Evolutionary conservation across 176 grass and related monocot genomes (phyloP).

Genomic region (maize (Zea mays)): Zm-B73-REFERENCE-NAM-5.0 NC_050101.1:143893501-143894000

Average conservation of each 20-base stretch:
- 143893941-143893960: not conserved
- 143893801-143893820: not conserved
- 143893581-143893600: constrained; percentile 11
- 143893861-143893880: not conserved
- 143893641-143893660: not conserved
- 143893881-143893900: not conserved
- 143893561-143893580: not conserved
- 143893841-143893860: not conserved
- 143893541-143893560: not conserved
- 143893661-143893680: not conserved
- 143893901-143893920: not conserved
- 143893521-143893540: constrained; percentile 11
- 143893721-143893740: constrained; percentile 1
- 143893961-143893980: not conserved
- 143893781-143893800: not conserved
- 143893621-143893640: not conserved
- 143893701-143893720: not conserved
- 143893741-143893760: not conserved
- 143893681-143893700: not conserved
- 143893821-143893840: not conserved
- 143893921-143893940: not conserved
- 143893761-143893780: not conserved
- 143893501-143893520: constrained; percentile 2
- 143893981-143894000: not conserved
- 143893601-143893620: not conserved